These are phyloP conservation scores for Paradendryphiella salina DNA, from an alignment of 2,329 filamentous ascomycete genomes.

Conservation along the genomic window DNA sequence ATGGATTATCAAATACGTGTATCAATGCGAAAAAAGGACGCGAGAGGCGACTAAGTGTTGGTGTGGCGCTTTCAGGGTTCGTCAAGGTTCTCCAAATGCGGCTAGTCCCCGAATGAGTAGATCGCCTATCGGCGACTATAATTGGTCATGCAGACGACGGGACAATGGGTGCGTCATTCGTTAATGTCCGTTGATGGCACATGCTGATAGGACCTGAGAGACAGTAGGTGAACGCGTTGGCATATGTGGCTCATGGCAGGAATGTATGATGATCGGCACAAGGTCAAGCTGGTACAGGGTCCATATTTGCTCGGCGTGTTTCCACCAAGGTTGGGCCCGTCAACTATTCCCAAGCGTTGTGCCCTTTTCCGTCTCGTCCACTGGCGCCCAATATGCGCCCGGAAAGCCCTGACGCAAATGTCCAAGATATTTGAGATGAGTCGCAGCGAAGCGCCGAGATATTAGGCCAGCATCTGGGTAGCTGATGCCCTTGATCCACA, in stretches of 20 bases:
- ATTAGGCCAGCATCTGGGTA: slow-evolving; percentile 26
- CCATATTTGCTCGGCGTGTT: slow-evolving; percentile 7
- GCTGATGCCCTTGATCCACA: slow-evolving; percentile 8
- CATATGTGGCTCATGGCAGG: slow-evolving; percentile 17
- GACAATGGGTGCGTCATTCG: slow-evolving; percentile 10
- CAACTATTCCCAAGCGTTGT: slow-evolving; percentile 11
- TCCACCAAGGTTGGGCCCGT: slow-evolving; percentile 7
- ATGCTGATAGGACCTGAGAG: slow-evolving; percentile 31
- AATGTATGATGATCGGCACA: slow-evolving; percentile 22
- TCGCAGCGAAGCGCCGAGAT: slow-evolving; percentile 22
- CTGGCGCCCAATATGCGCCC: slow-evolving; percentile 12
- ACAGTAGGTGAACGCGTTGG: slow-evolving; percentile 16
- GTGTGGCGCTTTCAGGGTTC: slow-evolving; percentile 31
- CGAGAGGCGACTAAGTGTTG: slow-evolving; percentile 32
- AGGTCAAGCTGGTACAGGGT: slow-evolving; percentile 21
- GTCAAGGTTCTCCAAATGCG: slow-evolving; percentile 34
- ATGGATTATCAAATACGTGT: slow-evolving; percentile 15
- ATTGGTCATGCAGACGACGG: slow-evolving; percentile 30
- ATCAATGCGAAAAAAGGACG: slow-evolving; percentile 18
- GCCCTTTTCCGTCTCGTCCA: slow-evolving; percentile 17
- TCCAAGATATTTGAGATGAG: slow-evolving; percentile 35
- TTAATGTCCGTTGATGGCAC: slow-evolving; percentile 29
- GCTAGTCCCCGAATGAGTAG: slow-evolving; percentile 26
- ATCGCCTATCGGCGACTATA: slow-evolving; percentile 27
- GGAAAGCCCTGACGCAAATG: slow-evolving; percentile 11